Base-by-base conservation (phyloP, 2,329 filamentous ascomycete genomes). In the Aspergillus novofumigatus region DNA sequence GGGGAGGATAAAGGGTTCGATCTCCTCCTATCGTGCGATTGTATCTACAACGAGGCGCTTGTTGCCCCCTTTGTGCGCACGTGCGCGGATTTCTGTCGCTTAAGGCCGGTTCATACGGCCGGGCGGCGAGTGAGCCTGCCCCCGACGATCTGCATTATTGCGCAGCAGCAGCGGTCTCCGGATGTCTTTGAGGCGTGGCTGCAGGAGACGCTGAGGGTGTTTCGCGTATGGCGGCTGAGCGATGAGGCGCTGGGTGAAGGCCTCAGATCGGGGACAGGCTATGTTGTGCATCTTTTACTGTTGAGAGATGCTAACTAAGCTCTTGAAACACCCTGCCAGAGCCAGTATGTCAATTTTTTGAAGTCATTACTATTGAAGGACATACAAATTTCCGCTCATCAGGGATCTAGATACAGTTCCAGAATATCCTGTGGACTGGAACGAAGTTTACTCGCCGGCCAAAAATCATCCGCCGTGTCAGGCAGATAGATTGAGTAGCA, bases 11-110 rank as follows among this genome's bases (percentile, higher is more conserved):
- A 55, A 3, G 81, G 82, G 56, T 88, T 94, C 63, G 89, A 95
- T 67, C 75, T 86, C 14, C 79, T 97, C 10, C 72, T 97, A 38
- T 91, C 92, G 3, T 96, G 91, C 69, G 94, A 99, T 73, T 97
- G 92, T 73, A 88, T 99, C 64, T 99, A 95, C 79, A 99, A 97
- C 74, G 90, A 96, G 63, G 84, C 89, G 2, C 82, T 97, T 3
- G 84, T 97, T 25, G 78, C 83, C 47, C 91, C 92, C 0, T 84
- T 97, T 51, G 89, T 94, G n/a, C 83, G 87, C 65, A 89, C 91
- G 0, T 96, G 90, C 70, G 84, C 80, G 5, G 89, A 95, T 60
- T 81, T 86, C 25, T 96, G 91, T 72, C 77, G 77, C 9, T 73
- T 93, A 17, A 79, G 86, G 35, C 69, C 71, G 14, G 55, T 58